Conservation (phyloP, 73 alveolate species). For the Uronychia binucleata region DNA sequence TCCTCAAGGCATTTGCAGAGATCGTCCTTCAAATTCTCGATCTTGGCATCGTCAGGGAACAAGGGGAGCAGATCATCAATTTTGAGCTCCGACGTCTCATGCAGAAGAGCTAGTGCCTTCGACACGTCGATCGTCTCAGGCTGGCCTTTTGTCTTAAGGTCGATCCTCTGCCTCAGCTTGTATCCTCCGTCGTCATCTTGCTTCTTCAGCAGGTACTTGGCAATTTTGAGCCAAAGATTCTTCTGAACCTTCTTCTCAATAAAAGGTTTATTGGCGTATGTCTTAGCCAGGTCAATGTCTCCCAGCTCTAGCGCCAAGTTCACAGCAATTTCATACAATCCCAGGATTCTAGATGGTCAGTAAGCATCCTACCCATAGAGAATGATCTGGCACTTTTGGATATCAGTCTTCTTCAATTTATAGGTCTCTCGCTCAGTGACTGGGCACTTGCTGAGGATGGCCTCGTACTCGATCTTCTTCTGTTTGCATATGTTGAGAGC, state of each 20-base stretch:
- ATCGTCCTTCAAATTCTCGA: constrained; percentile 93
- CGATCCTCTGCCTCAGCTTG: background rate
- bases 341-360: constrained; percentile 72
- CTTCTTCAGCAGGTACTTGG: constrained; percentile 73
- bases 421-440: constrained; percentile 11
- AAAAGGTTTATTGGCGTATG: constrained; percentile 87
- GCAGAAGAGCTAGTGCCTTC: constrained; percentile 82
- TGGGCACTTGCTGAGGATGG: background rate
- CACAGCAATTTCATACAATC: constrained; percentile 95
- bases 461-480: constrained; percentile 46
- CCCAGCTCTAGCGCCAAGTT: constrained; percentile 86
- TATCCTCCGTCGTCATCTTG: constrained; percentile 12
- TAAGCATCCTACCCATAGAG: constrained; percentile 68
- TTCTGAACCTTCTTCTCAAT: constrained; percentile 86
- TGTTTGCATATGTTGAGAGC: constrained; percentile 94
- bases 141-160: background rate
- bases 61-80: constrained; percentile 96
- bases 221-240: constrained; percentile 95
- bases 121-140: constrained; percentile 75
- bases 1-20: constrained; percentile 92
- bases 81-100: constrained; percentile 84
- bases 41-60: constrained; percentile 93
- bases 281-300: constrained; percentile 91
- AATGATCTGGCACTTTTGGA: constrained; percentile 77
- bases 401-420: constrained; percentile 45